phyloP scores from a whole-genome alignment of 768 basidiomycete species.

The Royoungia palumana region DNA sequence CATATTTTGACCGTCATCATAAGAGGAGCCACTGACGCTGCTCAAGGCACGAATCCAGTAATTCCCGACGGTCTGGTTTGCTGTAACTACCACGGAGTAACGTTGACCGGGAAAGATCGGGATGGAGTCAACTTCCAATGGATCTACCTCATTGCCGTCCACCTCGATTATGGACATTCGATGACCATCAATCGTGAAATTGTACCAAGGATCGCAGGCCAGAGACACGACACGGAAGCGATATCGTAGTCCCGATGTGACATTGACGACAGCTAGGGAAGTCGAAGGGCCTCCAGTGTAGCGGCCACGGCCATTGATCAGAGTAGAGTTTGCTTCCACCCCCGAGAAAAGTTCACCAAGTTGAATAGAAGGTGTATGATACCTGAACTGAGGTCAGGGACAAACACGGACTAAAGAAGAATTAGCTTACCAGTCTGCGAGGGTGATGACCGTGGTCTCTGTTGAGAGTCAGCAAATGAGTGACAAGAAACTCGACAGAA shows the following conservation, averaged over 20 bases:
- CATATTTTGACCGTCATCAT: conserved; percentile 39
- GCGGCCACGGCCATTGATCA: conserved; percentile 51
- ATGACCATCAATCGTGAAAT: conserved; percentile 43
- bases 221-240: conserved; percentile 49
- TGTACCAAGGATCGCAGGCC: conserved; percentile 41
- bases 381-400: conserved; percentile 24
- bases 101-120: conserved; percentile 31
- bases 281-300: conserved; percentile 36
- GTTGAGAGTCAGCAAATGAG: neutral
- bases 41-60: conserved; percentile 52
- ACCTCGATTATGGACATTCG: conserved; percentile 47
- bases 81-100: conserved; percentile 41
- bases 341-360: conserved; percentile 8
- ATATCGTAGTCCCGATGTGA: conserved; percentile 41
- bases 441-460: conserved; percentile 42
- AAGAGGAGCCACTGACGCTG: conserved; percentile 27
- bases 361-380: conserved; percentile 28
- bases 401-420: neutral
- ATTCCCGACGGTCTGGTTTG: conserved; percentile 43
- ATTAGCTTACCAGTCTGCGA: conserved; percentile 39
- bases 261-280: conserved; percentile 41
- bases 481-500: neutral
- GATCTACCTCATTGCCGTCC: conserved; percentile 40
- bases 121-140: conserved; percentile 39
- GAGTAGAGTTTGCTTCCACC: conserved; percentile 34